These are phyloP conservation scores for Fragaria iinumae DNA, from an alignment of 306 rosid species.

Conservation along the genomic window DNA sequence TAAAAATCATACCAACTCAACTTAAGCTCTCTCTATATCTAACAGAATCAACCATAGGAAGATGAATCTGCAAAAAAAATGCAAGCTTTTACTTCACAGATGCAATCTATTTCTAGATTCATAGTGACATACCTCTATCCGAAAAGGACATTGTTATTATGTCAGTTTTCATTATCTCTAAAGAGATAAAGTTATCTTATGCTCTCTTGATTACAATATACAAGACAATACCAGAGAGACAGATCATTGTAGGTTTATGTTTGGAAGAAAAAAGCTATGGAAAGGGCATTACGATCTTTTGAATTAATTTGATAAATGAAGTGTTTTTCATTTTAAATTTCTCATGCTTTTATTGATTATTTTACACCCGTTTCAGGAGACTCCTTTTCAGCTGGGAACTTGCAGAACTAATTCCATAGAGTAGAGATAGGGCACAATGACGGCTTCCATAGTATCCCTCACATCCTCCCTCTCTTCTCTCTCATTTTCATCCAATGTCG, in stretches of 20 bases:
- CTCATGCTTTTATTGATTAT: neutral
- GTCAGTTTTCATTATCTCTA: neutral
- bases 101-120: neutral
- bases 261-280: neutral
- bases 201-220: neutral
- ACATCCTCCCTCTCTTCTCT: conserved; percentile 62
- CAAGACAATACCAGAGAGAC: neutral
- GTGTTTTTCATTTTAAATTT: neutral
- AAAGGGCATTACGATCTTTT: neutral
- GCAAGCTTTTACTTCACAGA: neutral
- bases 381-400: neutral
- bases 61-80: neutral
- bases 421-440: conserved; percentile 39
- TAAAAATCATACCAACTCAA: neutral
- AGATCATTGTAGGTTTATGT: neutral
- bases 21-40: neutral
- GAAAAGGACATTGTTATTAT: neutral
- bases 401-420: conserved; percentile 3
- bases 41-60: neutral
- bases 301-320: neutral
- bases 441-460: conserved; percentile 56
- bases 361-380: neutral
- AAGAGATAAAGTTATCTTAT: neutral
- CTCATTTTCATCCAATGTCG: conserved; percentile 74
- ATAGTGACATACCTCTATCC: neutral